Evolutionary conservation across 1,284 basidiomycete genomes (phyloP), one percentile per base, ranked within the genome.

Genomic region (Mycocalia duriaeana): DNA sequence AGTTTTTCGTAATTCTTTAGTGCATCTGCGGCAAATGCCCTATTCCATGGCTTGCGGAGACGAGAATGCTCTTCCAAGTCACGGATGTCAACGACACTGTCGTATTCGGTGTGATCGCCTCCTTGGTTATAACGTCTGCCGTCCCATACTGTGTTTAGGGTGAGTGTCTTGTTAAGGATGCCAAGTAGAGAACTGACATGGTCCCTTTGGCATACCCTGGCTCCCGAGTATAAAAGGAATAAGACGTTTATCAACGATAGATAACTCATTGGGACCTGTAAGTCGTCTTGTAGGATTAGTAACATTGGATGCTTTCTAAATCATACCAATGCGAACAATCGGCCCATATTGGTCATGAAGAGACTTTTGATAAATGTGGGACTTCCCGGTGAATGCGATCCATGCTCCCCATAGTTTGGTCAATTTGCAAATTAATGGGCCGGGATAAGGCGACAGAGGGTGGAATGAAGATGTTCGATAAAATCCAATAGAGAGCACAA

Each of bases 21-120:
- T 4, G 77, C 67, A 3, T 64, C 56, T 0, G 68, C 57, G 36
- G 65, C 71, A 57, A 82, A 73, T 0, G 69, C 80, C 19, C 69
- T 68, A 26, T 72, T 71, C 80, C 81, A 83, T 4, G 71, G 65
- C 43, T 69, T 69, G 20, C 81, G 69, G 13, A 77, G 69, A 16
- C 68, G 66, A 0, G 71, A 59, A 47, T 82, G 80, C 9, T 69
- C 56, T 11, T 63, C 58, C 4, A 57, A 42, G 50, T 64, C 63
- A n/a, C 58, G 50, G 5, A 59, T 41, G 11, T 48, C 51, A 7
- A 62, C 54, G 3, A 63, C 28, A 34, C 53, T 57, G 41, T 60
- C 49, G 28, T 60, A 53, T 20, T 28, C 34, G 28, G 54, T 53
- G 20, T 48, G 52, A 22, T 53, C 55, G 44, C 52, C 54, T 14